Evolutionary conservation across 257 asterid genomes (phyloP), one percentile per base, ranked within the genome.

Genomic region (Pogostemon cablin): DNA sequence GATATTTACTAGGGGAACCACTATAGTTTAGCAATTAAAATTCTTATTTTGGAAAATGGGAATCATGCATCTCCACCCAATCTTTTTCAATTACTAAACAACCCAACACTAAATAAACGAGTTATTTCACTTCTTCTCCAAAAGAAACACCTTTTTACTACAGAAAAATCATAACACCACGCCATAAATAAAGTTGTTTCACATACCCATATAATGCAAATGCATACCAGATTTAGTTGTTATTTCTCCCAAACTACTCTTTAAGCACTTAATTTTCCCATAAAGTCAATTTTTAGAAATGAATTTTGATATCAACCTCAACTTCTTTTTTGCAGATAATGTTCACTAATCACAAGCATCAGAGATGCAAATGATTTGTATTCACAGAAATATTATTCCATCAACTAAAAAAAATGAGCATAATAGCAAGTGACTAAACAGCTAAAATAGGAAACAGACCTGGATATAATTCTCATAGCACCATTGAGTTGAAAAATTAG

Each of bases 391-490:
- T 59, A 38, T 39, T 25, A 61, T 15, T 48, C 44, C n/a, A 62
- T 56, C 43, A 68, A 9, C 57, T 52, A 44, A 70, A 44, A 55
- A 15, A 3, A n/a, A 73, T 38, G n/a, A 41, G 67, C 50, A 71
- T 47, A 47, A 77, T 46, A 47, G 61, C 47, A 62, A 54, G 25
- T 39, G 32, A 43, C 63, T 52, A 52, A 37, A 17, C 60, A 15
- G 60, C 60, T 15, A 54, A 20, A 54, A 6, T 62, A 9, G 39
- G 50, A 41, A 12, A 41, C 52, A 15, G 10, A 90, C 96, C 83
- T 91, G 96, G 65, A 93, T 90, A 76, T 88, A 93, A 78, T 90
- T 93, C 76, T 93, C 97, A 48, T 93, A 90, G 79, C 98, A 88
- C 98, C 98, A 90, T 69, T 90, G 98, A 9, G 97, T 93, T 41